Conservation (phyloP, 257 asterid genomes). For the Ajuga chamaepitys region DNA sequence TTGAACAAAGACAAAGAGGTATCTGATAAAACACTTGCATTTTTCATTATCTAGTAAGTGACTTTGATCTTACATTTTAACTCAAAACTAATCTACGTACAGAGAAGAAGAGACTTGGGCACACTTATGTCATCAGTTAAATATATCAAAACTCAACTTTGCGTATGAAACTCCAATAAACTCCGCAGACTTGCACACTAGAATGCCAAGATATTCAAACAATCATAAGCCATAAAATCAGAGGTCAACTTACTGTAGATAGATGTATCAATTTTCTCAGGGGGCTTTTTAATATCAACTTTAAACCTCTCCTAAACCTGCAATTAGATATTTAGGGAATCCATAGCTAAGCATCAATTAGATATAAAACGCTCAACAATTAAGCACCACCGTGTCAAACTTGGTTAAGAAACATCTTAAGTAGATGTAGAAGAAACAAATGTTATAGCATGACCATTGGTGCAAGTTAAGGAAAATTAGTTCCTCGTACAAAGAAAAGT, state of each 20-base stretch:
- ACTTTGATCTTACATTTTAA: background rate
- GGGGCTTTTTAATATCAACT: conserved; percentile 88
- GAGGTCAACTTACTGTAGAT: conserved; percentile 60
- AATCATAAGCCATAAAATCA: background rate
- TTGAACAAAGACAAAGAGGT: conserved; percentile 35
- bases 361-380: background rate
- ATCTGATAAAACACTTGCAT: background rate
- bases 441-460: conserved; percentile 91
- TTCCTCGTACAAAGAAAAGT: background rate
- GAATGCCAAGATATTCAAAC: background rate
- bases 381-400: conserved; percentile 15
- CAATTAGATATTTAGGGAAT: background rate
- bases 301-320: conserved; percentile 97
- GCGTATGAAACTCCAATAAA: conserved; percentile 59
- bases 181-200: no score
- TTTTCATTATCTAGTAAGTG: background rate
- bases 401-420: conserved; percentile 90
- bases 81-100: conserved; percentile 1
- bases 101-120: conserved; percentile 60
- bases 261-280: conserved; percentile 92
- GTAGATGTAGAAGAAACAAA: conserved; percentile 88
- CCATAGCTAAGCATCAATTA: no score
- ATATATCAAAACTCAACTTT: conserved; percentile 46
- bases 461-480: conserved; percentile 14
- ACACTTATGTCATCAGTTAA: conserved; percentile 29